Evolutionary conservation across 257 asterid species (phyloP).

Genomic region (Capsicum baccatum): DNA sequence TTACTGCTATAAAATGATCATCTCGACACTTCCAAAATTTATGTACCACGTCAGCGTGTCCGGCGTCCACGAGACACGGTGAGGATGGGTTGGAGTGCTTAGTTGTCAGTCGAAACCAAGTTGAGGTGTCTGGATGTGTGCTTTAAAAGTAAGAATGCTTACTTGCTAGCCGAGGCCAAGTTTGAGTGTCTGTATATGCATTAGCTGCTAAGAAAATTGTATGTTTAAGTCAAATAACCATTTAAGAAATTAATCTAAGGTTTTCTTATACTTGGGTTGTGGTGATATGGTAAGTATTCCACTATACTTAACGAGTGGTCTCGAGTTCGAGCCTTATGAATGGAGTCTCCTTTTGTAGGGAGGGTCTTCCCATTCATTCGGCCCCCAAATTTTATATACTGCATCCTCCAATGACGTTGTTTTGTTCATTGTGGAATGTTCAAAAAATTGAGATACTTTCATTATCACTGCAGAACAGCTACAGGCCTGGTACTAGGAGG

Average conservation of each 20-base stretch:
- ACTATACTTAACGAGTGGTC: neutral
- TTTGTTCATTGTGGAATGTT: neutral
- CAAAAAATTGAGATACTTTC: neutral
- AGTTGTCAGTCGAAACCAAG: too few species aligned
- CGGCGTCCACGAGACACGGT: too few species aligned
- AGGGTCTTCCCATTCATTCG: neutral
- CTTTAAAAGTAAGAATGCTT: too few species aligned
- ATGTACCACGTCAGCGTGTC: too few species aligned
- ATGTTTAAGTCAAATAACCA: neutral
- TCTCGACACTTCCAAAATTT: too few species aligned
- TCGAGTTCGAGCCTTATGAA: neutral
- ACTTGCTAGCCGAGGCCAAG: too few species aligned
- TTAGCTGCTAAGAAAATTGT: neutral
- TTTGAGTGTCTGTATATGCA: too few species aligned
- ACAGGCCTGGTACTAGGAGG: conserved; percentile 79
- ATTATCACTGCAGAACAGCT: conserved; percentile 52
- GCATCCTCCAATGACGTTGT: neutral
- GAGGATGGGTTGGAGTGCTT: too few species aligned
- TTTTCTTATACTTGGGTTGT: neutral
- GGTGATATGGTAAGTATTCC: neutral
- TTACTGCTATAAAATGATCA: too few species aligned
- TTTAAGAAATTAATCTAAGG: neutral
- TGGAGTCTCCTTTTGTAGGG: neutral
- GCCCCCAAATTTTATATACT: neutral
- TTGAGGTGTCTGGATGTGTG: too few species aligned